Conservation (phyloP, 371 early-diverging fungal species). For the Saksenaea oblongispora region DNA sequence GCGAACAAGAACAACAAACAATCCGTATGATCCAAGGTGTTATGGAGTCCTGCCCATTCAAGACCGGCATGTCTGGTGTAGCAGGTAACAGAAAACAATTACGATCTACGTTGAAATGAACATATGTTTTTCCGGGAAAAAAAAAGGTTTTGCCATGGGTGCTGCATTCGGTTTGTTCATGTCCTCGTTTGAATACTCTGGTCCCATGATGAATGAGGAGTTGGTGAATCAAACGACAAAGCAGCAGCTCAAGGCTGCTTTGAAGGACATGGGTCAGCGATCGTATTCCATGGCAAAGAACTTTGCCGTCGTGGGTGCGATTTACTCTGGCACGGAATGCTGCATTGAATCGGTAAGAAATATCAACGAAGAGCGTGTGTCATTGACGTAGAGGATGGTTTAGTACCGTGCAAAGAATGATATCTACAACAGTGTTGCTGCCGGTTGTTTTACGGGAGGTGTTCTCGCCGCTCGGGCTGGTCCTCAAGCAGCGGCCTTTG, state of each 20-base stretch:
- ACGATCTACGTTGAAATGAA: not conserved
- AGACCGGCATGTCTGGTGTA: constrained; percentile 72
- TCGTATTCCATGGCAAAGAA: constrained; percentile 87
- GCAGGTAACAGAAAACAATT: constrained; percentile 53
- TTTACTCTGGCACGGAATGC: constrained; percentile 92
- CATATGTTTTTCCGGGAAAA: not conserved
- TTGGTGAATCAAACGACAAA: constrained; percentile 68
- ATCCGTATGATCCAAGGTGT: constrained; percentile 46
- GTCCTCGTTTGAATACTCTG: constrained; percentile 82
- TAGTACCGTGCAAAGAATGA: constrained; percentile 96
- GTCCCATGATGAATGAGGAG: constrained; percentile 55
- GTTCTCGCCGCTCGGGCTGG: constrained; percentile 82
- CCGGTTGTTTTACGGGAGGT: constrained; percentile 95
- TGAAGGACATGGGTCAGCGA: constrained; percentile 87
- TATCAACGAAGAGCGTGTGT: not conserved
- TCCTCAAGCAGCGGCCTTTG: constrained; percentile 75
- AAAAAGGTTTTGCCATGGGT: constrained; percentile 86
- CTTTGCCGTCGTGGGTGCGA: constrained; percentile 90
- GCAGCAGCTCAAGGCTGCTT: constrained; percentile 79
- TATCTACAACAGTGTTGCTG: constrained; percentile 82
- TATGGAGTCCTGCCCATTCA: constrained; percentile 79
- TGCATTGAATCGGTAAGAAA: constrained; percentile 83
- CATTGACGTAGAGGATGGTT: not conserved
- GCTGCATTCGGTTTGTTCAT: constrained; percentile 93
- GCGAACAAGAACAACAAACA: constrained; percentile 39